A percentile compares a stretch with the other conserved stretches of the same genome.
These are phyloP conservation scores for Vicia sativa DNA, from an alignment of 306 rosid species.

Conservation along the genomic window DNA sequence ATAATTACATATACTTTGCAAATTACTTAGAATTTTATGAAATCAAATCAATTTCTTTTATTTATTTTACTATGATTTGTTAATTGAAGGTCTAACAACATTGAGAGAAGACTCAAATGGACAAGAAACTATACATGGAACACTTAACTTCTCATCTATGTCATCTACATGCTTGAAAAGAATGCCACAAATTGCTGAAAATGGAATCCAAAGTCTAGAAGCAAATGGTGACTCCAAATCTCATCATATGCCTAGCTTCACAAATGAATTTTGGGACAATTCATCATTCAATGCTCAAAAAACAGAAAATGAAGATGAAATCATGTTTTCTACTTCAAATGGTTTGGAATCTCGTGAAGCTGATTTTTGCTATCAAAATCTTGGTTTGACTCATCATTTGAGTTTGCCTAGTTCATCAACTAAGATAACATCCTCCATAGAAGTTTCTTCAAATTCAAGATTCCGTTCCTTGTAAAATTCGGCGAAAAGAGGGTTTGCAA, in stretches of 20 bases:
- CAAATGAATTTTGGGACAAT: constrained; percentile 60
- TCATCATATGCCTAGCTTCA: constrained; percentile 46
- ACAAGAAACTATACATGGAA: constrained; percentile 4
- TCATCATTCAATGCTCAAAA: constrained; percentile 52
- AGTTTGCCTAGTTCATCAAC: constrained; percentile 63
- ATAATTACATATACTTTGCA: background rate
- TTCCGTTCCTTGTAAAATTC: constrained; percentile 69
- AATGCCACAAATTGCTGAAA: constrained; percentile 67
- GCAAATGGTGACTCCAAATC: constrained; percentile 36
- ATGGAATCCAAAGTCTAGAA: constrained; percentile 47
- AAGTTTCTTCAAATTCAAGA: constrained; percentile 63
- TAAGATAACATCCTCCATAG: constrained; percentile 49
- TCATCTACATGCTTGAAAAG: constrained; percentile 46
- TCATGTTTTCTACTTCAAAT: constrained; percentile 54
- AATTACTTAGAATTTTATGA: background rate
- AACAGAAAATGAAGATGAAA: constrained; percentile 60
- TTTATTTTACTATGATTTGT: constrained; percentile 4
- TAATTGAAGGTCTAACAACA: constrained; percentile 49
- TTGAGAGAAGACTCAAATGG: constrained; percentile 50
- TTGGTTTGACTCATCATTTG: constrained; percentile 66
- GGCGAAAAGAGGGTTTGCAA: constrained; percentile 97
- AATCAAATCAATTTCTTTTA: background rate
- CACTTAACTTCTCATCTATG: constrained; percentile 51
- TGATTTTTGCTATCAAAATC: constrained; percentile 45
- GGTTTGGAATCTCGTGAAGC: constrained; percentile 57